A percentile compares a stretch with the other conserved stretches of the same genome.
Conservation (phyloP, 1,284 basidiomycete species). For the Pseudozyma thailandica region DNA sequence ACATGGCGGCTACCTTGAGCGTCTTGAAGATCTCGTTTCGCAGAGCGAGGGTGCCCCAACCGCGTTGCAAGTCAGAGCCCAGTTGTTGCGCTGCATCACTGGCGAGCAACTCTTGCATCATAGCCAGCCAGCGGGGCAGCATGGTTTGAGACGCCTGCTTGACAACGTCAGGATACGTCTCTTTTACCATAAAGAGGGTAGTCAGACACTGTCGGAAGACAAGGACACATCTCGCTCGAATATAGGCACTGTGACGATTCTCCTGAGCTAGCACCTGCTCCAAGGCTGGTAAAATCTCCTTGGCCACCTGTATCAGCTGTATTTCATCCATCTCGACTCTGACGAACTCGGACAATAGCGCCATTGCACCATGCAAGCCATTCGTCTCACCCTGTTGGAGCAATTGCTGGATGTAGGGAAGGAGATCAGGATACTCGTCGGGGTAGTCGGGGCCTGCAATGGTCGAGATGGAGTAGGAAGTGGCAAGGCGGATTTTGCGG, state of each 20-base stretch:
- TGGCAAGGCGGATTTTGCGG: slow-evolving; percentile 57
- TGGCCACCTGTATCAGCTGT: slow-evolving; percentile 60
- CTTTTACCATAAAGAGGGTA: slow-evolving; percentile 92
- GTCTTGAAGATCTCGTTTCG: slow-evolving; percentile 60
- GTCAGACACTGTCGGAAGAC: slow-evolving; percentile 91
- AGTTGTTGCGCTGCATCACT: slow-evolving; percentile 25
- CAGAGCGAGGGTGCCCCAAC: slow-evolving; percentile 51
- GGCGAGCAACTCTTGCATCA: slow-evolving; percentile 48
- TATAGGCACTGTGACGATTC: slow-evolving; percentile 40
- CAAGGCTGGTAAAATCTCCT: slow-evolving; percentile 58
- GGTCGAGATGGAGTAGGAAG: slow-evolving; percentile 56
- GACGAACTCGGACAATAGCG: slow-evolving; percentile 62
- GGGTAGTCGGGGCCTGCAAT: slow-evolving; percentile 64
- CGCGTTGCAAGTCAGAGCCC: slow-evolving; percentile 12
- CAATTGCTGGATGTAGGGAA: slow-evolving; percentile 50
- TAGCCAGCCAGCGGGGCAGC: slow-evolving; percentile 79
- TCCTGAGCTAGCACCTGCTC: slow-evolving; percentile 49
- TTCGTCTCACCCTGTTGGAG: slow-evolving; percentile 41
- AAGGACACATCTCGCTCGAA: slow-evolving; percentile 80
- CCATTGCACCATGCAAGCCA: slow-evolving; percentile 59
- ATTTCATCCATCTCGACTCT: slow-evolving; percentile 64
- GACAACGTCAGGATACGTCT: slow-evolving; percentile 85
- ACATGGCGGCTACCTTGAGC: slow-evolving; percentile 59
- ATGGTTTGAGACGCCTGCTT: slow-evolving; percentile 83
- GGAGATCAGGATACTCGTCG: slow-evolving; percentile 61